Evolutionary conservation across 768 basidiomycete species (phyloP).

Genomic region (Sporobolomyces pararoseus): DNA sequence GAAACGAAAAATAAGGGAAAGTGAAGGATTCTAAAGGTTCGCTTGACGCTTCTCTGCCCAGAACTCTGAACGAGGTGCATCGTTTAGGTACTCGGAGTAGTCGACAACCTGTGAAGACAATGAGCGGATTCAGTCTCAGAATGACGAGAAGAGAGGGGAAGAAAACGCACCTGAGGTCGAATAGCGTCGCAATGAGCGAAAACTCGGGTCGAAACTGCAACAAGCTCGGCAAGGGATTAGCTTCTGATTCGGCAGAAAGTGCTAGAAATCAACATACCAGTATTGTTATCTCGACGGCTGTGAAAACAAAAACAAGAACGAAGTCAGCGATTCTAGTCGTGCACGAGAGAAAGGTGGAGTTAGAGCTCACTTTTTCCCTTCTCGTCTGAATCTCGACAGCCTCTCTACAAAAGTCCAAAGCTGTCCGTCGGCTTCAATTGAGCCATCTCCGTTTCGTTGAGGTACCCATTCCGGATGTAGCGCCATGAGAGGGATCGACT

Average conservation of each 20-base stretch:
- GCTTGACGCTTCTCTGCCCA: conserved; percentile 25
- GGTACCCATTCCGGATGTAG: conserved; percentile 41
- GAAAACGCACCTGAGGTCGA: conserved; percentile 12
- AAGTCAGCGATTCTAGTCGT: background rate
- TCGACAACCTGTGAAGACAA: conserved; percentile 26
- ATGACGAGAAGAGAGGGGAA: too few species aligned
- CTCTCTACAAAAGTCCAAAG: conserved; percentile 41
- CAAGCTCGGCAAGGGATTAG: too few species aligned
- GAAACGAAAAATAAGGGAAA: too few species aligned
- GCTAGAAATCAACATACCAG: conserved; percentile 2
- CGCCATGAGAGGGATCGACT: conserved; percentile 39
- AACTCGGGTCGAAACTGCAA: conserved; percentile 34
- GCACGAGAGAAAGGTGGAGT: background rate
- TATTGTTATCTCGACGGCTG: conserved; percentile 35
- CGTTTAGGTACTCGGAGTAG: conserved; percentile 8
- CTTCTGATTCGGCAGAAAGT: too few species aligned
- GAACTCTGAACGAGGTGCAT: conserved; percentile 16
- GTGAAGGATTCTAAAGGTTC: conserved; percentile 2
- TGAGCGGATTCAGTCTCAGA: background rate
- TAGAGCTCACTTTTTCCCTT: conserved; percentile 40
- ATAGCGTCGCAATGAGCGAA: conserved; percentile 38
- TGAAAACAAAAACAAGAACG: background rate
- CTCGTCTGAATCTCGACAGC: conserved; percentile 40
- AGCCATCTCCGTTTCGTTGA: conserved; percentile 8
- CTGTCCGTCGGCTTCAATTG: conserved; percentile 27